phyloP scores from a whole-genome alignment of 495 filamentous ascomycete species.

The Tuber indicum region DNA sequence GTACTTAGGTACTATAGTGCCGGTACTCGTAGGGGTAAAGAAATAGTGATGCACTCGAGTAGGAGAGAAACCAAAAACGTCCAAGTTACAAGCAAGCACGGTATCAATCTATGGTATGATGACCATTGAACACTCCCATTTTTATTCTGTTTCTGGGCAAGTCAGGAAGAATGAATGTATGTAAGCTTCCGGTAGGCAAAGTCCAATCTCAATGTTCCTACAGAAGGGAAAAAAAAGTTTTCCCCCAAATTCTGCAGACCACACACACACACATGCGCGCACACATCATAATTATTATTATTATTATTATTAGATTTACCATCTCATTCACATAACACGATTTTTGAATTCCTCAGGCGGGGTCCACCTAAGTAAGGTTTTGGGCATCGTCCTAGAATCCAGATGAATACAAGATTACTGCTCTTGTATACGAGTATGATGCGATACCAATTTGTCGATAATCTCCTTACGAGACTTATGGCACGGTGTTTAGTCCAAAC shows the following conservation, averaged over 20 bases:
- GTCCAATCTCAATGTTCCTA: neutral
- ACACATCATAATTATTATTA: neutral
- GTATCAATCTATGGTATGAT: neutral
- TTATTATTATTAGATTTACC: neutral
- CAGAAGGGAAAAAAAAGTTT: neutral
- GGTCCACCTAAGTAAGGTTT: neutral
- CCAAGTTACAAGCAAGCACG: neutral
- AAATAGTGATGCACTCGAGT: neutral
- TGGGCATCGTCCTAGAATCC: neutral
- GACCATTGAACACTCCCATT: neutral
- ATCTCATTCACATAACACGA: neutral
- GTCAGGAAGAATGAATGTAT: neutral
- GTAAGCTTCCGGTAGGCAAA: neutral
- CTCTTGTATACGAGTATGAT: neutral
- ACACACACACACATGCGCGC: neutral
- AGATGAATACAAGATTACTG: neutral
- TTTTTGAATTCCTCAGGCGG: neutral
- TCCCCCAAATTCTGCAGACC: neutral
- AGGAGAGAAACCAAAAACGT: neutral
- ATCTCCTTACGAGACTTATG: neutral
- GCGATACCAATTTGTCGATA: neutral
- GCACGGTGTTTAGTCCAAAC: neutral
- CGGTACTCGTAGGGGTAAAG: neutral
- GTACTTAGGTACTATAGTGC: too few relatives aligned
- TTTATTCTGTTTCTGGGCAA: neutral